Evolutionary conservation across 495 filamentous ascomycete genomes (phyloP).

Genomic region (Halenospora varia): DNA sequence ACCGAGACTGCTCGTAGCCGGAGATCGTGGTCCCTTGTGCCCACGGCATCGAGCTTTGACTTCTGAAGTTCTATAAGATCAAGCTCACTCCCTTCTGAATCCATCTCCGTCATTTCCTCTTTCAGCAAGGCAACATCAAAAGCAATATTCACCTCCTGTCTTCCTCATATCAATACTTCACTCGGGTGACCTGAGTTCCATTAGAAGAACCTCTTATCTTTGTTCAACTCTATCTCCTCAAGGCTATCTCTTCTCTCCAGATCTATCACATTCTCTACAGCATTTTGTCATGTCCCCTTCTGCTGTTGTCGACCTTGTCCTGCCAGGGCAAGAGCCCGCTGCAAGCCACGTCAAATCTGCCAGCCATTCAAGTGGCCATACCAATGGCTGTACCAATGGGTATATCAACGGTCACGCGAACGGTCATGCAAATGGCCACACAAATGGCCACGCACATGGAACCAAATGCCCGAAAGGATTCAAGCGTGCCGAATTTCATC

Average conservation of each 20-base stretch:
- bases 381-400: no score
- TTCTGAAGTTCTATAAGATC: no score
- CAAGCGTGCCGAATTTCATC: constrained; percentile 8
- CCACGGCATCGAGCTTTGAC: no score
- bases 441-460: background rate
- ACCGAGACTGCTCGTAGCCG: background rate
- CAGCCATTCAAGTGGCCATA: background rate
- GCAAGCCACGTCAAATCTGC: background rate
- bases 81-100: no score
- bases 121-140: no score
- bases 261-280: background rate
- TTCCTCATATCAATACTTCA: background rate
- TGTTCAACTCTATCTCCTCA: background rate
- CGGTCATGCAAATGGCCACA: background rate
- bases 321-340: background rate
- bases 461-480: background rate
- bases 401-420: background rate
- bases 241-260: background rate
- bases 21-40: background rate
- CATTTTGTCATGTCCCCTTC: constrained; percentile 12
- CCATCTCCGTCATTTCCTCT: no score
- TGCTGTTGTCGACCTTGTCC: constrained; percentile 2
- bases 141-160: no score
- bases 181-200: background rate
- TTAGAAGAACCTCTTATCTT: background rate